Percentiles rank a stretch among this genome's conserved stretches.
phyloP scores from a whole-genome alignment of 164 flowering plant genomes.

The Kalanchoe fedtschenkoi region DNA sequence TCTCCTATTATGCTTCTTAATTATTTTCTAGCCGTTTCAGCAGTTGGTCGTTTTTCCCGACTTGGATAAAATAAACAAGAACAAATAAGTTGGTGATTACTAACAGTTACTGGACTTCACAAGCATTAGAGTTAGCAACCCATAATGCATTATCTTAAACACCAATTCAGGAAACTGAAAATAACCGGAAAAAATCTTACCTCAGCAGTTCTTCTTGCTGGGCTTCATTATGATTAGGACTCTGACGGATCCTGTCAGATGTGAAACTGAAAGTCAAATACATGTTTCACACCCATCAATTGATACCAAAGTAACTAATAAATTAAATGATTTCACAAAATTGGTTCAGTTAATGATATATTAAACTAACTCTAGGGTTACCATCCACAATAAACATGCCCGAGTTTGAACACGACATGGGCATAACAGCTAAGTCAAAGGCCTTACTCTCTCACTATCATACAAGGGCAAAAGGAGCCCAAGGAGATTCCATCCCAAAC shows the following conservation, averaged over 20 bases:
- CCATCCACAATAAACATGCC: neutral
- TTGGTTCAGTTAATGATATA: neutral
- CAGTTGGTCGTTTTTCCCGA: neutral
- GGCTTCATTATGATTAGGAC: constrained; percentile 19
- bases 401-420: too few relatives aligned
- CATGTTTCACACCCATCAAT: neutral
- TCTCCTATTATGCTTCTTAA: neutral
- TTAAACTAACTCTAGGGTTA: neutral
- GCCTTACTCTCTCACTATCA: too few relatives aligned
- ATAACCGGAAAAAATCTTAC: constrained; percentile 15
- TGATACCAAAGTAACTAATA: neutral
- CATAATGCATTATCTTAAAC: neutral
- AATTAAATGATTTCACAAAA: neutral
- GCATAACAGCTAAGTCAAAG: too few relatives aligned
- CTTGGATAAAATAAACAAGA: neutral
- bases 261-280: constrained; percentile 5
- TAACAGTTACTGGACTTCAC: too few relatives aligned
- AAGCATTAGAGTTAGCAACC: too few relatives aligned
- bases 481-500: too few relatives aligned
- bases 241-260: constrained; percentile 28
- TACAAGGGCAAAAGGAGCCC: too few relatives aligned
- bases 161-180: neutral
- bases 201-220: constrained; percentile 63
- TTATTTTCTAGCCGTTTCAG: neutral
- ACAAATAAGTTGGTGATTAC: neutral